Conservation (phyloP, 257 asterid genomes). For the Ehretia macrophylla region DNA sequence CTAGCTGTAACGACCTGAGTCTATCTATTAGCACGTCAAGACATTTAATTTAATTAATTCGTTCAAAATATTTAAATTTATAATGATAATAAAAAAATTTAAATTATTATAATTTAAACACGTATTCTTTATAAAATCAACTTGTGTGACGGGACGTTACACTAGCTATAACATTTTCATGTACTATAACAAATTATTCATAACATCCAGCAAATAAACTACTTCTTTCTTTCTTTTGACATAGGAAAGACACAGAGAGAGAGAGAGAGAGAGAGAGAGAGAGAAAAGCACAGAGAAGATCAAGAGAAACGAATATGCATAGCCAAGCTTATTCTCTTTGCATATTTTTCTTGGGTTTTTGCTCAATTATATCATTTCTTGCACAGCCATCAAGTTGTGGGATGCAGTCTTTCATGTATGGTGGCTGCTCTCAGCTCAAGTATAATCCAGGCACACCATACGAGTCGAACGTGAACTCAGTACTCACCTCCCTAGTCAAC, state of each 20-base stretch:
- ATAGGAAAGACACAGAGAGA: not conserved
- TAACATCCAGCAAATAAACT: too few relatives aligned
- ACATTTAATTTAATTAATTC: not conserved
- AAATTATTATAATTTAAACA: too few relatives aligned
- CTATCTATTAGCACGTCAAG: too few relatives aligned
- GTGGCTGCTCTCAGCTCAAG: constrained; percentile 66
- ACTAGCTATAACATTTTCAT: too few relatives aligned
- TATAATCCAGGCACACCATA: constrained; percentile 46
- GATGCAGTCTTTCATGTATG: constrained; percentile 40
- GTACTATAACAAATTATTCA: too few relatives aligned
- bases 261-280: too few relatives aligned
- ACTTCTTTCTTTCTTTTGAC: not conserved
- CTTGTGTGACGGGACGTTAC: too few relatives aligned
- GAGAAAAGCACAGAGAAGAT: not conserved
- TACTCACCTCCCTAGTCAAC: constrained; percentile 60
- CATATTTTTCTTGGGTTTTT: constrained; percentile 5
- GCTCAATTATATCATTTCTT: constrained; percentile 11
- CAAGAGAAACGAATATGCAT: constrained; percentile 23
- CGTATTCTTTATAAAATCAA: too few relatives aligned
- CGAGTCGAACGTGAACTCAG: constrained; percentile 65
- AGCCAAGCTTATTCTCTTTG: constrained; percentile 11
- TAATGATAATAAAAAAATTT: too few relatives aligned
- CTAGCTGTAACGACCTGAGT: too few relatives aligned
- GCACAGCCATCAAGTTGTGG: constrained; percentile 22
- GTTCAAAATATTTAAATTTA: not conserved